These are phyloP conservation scores for Botrytis deweyae DNA, from an alignment of 2,329 filamentous ascomycete genomes.

Conservation along the genomic window DNA sequence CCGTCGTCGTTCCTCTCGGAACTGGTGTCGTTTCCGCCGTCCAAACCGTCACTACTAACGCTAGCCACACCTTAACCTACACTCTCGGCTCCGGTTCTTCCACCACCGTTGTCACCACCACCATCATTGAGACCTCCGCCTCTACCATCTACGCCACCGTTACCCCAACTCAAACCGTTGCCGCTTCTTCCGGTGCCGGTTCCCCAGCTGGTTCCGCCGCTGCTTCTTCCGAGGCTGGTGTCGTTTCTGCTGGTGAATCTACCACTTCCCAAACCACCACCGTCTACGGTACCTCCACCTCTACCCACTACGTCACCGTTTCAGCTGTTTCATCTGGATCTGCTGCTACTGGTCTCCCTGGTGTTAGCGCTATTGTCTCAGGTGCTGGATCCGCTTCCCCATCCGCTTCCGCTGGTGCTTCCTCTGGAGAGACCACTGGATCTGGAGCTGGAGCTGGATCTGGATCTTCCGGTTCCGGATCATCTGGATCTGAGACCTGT, in stretches of 20 bases:
- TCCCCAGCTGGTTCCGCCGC: conserved; percentile 11
- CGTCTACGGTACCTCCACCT: conserved; percentile 27
- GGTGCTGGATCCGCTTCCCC: conserved; percentile 16
- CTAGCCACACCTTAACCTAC: conserved; percentile 41
- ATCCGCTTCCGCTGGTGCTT: conserved; percentile 1
- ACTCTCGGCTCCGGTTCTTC: conserved; percentile 43
- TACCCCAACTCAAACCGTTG: conserved; percentile 2
- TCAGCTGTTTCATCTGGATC: conserved; percentile 4
- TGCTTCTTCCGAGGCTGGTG: not conserved
- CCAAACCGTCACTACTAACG: not conserved
- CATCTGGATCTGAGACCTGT: conserved; percentile 7
- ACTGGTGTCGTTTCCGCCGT: conserved; percentile 22
- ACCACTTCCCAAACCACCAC: conserved; percentile 26
- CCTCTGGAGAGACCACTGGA: not conserved
- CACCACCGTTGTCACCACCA: conserved; percentile 48
- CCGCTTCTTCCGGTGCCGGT: not conserved
- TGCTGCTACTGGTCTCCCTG: conserved; percentile 20
- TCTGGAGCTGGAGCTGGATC: not conserved
- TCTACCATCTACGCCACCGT: conserved; percentile 33
- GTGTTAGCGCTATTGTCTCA: conserved; percentile 5
- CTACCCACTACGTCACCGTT: conserved; percentile 32
- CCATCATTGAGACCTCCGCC: conserved; percentile 44
- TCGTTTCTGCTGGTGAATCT: not conserved
- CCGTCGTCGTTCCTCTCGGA: conserved; percentile 22
- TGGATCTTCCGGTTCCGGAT: conserved; percentile 18